phyloP scores from a whole-genome alignment of 2,329 filamentous ascomycete species.

The Pestalotiopsis sp. region DNA sequence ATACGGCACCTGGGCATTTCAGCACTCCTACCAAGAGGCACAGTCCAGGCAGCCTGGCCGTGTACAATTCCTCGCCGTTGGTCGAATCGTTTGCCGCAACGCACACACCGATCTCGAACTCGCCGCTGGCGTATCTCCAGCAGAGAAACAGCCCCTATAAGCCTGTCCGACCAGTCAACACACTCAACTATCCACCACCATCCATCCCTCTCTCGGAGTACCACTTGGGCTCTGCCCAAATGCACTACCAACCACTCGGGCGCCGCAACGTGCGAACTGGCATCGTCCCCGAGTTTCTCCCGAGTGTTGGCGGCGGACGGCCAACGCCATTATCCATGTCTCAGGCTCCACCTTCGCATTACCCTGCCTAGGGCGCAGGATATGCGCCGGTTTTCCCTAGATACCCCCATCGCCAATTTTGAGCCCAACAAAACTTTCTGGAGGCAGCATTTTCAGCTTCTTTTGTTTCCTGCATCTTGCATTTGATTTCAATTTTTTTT shows the following conservation, averaged over 20 bases:
- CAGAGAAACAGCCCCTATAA: slow-evolving; percentile 92
- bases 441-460: not conserved
- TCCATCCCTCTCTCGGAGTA: slow-evolving; percentile 78
- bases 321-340: slow-evolving; percentile 16
- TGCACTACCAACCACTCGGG: slow-evolving; percentile 82
- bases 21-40: slow-evolving; percentile 57
- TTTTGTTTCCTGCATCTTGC: not conserved
- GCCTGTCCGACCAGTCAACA: slow-evolving; percentile 86
- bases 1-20: slow-evolving; percentile 37
- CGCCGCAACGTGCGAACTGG: slow-evolving; percentile 71
- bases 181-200: slow-evolving; percentile 85
- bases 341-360: slow-evolving; percentile 12
- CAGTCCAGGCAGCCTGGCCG: slow-evolving; percentile 51
- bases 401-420: not conserved
- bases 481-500: not conserved
- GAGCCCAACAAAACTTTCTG: not conserved
- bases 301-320: slow-evolving; percentile 23
- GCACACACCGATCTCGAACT: slow-evolving; percentile 73
- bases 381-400: not conserved
- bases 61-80: slow-evolving; percentile 71
- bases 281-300: slow-evolving; percentile 66
- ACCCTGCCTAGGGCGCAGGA: slow-evolving; percentile 9
- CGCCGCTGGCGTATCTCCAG: slow-evolving; percentile 84
- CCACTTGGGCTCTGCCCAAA: slow-evolving; percentile 69
- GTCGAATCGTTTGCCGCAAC: slow-evolving; percentile 59